Conservation (phyloP, 768 basidiomycete genomes). For the Leccinum truebloodii region DNA sequence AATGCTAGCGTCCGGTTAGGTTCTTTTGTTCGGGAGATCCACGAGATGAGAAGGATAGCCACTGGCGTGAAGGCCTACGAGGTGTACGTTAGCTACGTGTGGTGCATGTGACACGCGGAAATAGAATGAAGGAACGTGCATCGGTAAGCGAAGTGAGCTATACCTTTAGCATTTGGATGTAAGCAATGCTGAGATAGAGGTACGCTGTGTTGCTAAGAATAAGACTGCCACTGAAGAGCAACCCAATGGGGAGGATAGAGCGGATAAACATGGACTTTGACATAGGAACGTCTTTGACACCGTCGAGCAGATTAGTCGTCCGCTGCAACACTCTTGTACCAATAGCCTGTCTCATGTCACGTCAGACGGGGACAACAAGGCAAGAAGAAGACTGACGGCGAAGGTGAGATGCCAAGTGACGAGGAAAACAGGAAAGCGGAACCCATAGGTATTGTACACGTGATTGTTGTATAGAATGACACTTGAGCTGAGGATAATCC, state of each 20-base stretch:
- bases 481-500: constrained; percentile 86
- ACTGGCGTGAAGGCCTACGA: constrained; percentile 85
- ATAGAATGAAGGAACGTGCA: neutral
- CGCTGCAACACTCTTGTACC: constrained; percentile 86
- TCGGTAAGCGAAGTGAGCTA: constrained; percentile 12
- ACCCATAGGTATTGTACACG: constrained; percentile 78
- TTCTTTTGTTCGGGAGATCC: constrained; percentile 85
- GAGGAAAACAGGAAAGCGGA: constrained; percentile 90
- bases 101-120: neutral
- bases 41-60: constrained; percentile 91
- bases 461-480: constrained; percentile 98
- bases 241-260: constrained; percentile 90
- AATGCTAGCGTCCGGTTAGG: constrained; percentile 77
- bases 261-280: constrained; percentile 74
- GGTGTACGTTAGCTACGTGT: neutral
- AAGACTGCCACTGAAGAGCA: constrained; percentile 91
- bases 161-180: constrained; percentile 97
- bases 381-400: constrained; percentile 45
- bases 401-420: constrained; percentile 85
- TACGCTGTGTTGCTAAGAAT: constrained; percentile 93
- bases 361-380: constrained; percentile 6
- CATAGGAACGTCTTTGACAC: constrained; percentile 76
- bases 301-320: constrained; percentile 80
- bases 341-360: constrained; percentile 48
- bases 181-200: constrained; percentile 86